Conservation (phyloP, 2,329 filamentous ascomycete genomes). For the Aspergillus intermedius region DNA sequence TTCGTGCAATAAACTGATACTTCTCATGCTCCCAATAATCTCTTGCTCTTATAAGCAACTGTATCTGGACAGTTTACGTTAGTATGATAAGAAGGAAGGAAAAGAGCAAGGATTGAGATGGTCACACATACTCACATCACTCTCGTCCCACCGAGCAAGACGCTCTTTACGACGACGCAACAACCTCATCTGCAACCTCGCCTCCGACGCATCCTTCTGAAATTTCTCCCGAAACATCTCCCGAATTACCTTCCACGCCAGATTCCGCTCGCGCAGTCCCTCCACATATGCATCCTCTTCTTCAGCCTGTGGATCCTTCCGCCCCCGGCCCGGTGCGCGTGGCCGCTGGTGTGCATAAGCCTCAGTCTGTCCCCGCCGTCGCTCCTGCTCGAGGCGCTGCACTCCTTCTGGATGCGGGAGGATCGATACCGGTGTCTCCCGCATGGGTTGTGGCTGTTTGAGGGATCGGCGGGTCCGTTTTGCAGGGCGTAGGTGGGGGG, state of each 20-base stretch:
- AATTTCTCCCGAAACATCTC: slow-evolving; percentile 31
- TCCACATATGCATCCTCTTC: slow-evolving; percentile 36
- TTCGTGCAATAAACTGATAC: slow-evolving; percentile 32
- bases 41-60: slow-evolving; percentile 30
- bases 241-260: slow-evolving; percentile 34
- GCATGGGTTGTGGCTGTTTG: slow-evolving; percentile 13
- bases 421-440: slow-evolving; percentile 29
- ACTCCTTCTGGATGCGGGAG: slow-evolving; percentile 35
- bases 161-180: slow-evolving; percentile 31
- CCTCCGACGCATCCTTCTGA: slow-evolving; percentile 32
- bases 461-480: slow-evolving; percentile 20
- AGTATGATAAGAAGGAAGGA: background rate
- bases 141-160: slow-evolving; percentile 32
- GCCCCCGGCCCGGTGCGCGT: slow-evolving; percentile 27
- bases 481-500: slow-evolving; percentile 16
- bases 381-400: slow-evolving; percentile 33
- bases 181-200: slow-evolving; percentile 38
- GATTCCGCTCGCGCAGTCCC: slow-evolving; percentile 28
- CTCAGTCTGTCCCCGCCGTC: slow-evolving; percentile 21
- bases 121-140: slow-evolving; percentile 40
- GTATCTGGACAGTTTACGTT: slow-evolving; percentile 22
- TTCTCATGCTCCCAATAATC: slow-evolving; percentile 34
- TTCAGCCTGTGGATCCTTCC: slow-evolving; percentile 32
- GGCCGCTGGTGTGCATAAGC: slow-evolving; percentile 19
- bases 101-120: background rate